These are phyloP conservation scores for Rhodotorula sp. DNA, from an alignment of 1,284 basidiomycete genomes.

Conservation along the genomic window DNA sequence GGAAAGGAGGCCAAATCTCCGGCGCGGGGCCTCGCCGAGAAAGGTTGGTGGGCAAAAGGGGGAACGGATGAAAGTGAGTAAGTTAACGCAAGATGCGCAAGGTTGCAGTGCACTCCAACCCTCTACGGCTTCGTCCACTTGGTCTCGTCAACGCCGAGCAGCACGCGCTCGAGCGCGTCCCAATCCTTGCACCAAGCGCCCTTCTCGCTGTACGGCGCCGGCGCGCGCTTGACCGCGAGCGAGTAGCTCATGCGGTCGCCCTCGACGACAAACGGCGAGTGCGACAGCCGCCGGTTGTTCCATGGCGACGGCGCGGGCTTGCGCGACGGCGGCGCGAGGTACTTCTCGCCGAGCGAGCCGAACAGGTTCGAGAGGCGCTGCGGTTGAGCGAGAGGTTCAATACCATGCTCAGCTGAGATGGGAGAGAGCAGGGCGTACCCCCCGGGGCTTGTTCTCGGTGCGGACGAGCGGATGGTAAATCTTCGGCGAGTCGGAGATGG, in stretches of 20 bases:
- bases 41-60: too few relatives aligned
- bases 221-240: conserved; percentile 19
- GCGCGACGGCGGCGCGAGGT: neutral
- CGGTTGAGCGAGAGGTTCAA: neutral
- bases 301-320: neutral
- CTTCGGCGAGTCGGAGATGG: conserved; percentile 16
- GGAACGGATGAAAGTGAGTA: neutral
- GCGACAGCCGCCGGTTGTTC: conserved; percentile 16
- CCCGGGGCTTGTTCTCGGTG: conserved; percentile 3
- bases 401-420: neutral
- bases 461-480: conserved; percentile 30
- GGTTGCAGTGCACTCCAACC: neutral
- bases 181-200: conserved; percentile 40
- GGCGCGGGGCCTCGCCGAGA: too few relatives aligned
- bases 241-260: conserved; percentile 30
- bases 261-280: conserved; percentile 32
- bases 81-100: neutral
- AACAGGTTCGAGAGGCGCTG: conserved; percentile 16
- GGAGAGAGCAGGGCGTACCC: neutral
- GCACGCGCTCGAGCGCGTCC: conserved; percentile 34
- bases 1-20: neutral
- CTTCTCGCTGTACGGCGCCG: conserved; percentile 6
- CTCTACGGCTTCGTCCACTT: conserved; percentile 13
- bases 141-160: conserved; percentile 26
- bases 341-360: neutral